Base-by-base conservation (phyloP, 768 basidiomycete genomes). In the Tricholoma flavovirens region DNA sequence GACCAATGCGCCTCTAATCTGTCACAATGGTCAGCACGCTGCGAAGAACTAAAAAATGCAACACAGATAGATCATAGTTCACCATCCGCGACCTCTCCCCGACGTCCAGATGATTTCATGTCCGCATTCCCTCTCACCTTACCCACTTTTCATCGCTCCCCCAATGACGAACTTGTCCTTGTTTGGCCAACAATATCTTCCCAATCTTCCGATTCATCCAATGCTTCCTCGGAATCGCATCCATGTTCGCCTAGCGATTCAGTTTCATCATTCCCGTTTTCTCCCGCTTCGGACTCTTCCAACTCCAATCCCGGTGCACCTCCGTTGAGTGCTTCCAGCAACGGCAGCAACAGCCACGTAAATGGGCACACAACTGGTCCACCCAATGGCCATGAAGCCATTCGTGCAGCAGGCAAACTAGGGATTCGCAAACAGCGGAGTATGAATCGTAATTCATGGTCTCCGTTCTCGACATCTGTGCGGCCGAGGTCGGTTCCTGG, bases 1-100 rank as follows among this genome's bases (percentile, higher is more conserved):
- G 73, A 78, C 22, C 83, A 85, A 58, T 91, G 92, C 66, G 72
- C 77, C 30, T 73, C 75, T 35, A 96, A 96, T 64, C 77, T 93
- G 14, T 67, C 74, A 15, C 70, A 80, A 42, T 96, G 94, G 94
- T 75, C 80, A 62, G 71, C 73, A 19, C 80, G 82, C 2, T 64
- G 75, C 32, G 72, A 69, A 7, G 71, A 74, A 17, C 64, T 83
- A 45, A 66, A 71, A 35, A 63, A 71, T 55, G 43, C 58, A 42
- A 54, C 54, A 29, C 58, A 56, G 56, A 69, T 71, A 49, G 66
- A 68, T 8, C 70, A 73, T 1, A 70, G 73, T 46, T 76, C 81
- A 48, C 82, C 78, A 64, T 72, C 78, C 36, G 76, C 76, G 50
- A 78, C 83, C 78, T 86, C 66, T 77, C 83, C 52, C 71, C 87